Evolutionary conservation across 2,329 filamentous ascomycete genomes (phyloP), one percentile per base, ranked within the genome.

Genomic region (Phaeosphaeriaceae sp.): DNA sequence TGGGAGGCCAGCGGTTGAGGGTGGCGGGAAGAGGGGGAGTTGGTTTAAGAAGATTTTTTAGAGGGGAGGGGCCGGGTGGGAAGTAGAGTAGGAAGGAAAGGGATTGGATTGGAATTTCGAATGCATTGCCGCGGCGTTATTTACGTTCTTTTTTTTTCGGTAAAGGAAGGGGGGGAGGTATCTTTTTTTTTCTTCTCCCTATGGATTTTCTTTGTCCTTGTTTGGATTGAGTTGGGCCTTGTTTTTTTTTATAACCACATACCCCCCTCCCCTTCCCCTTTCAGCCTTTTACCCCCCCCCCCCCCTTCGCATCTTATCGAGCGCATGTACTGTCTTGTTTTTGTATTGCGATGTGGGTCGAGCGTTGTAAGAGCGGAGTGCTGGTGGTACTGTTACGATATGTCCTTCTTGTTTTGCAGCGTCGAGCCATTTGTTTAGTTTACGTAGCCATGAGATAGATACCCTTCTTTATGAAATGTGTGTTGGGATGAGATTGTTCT

Each of bases 11-110:
- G 72, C 70, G 13, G 58, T 65, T 15, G 66, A 63, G 17, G 58
- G 29, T 28, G 56, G 66, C 26, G 69, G 65, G n/a, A 76, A 76
- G 65, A 68, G 74, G 48, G 70, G 68, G 9, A 77, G 76, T 52
- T 78, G 76, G 76, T 73, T 79, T 29, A 78, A 79, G 73, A 79
- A 78, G 70, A 74, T 79, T 11, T 58, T 66, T 32, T 67, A 50
- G 44, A 35, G n/a, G n/a, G n/a, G n/a, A n/a, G n/a, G n/a, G n/a
- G n/a, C n/a, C n/a, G n/a, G n/a, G n/a, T n/a, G n/a, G n/a, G n/a
- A n/a, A n/a, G n/a, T n/a, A n/a, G n/a, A n/a, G n/a, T n/a, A n/a
- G n/a, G n/a, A n/a, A n/a, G n/a, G n/a, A n/a, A n/a, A n/a, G n/a
- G n/a, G n/a, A n/a, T n/a, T 26, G 23, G 6, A 6, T 8, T 26